Conservation (phyloP, 1,139 yeast genomes). For the Saccharomyces uvarum region DNA sequence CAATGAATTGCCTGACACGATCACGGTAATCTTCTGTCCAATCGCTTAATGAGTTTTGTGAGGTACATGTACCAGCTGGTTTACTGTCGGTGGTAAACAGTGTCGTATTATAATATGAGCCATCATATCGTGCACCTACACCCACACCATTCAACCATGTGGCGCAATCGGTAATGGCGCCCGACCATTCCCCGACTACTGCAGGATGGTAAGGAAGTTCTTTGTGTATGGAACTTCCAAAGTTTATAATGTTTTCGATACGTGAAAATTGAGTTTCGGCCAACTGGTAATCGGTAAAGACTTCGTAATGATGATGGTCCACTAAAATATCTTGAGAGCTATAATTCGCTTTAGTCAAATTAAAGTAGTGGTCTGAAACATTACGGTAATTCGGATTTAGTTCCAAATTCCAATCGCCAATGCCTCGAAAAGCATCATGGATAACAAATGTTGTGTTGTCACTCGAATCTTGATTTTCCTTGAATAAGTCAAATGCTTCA, state of each 20-base stretch:
- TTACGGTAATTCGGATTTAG: conserved; percentile 33
- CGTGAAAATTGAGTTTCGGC: conserved; percentile 27
- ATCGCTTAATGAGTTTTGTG: conserved; percentile 21
- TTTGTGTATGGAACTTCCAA: conserved; percentile 34
- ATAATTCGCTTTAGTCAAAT: conserved; percentile 14
- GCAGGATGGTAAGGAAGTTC: conserved; percentile 42
- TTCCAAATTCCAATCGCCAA: conserved; percentile 46
- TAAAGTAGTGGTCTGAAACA: conserved; percentile 20
- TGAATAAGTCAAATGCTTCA: conserved; percentile 30
- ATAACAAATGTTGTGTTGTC: conserved; percentile 43
- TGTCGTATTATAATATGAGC: conserved; percentile 37
- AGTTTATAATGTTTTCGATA: conserved; percentile 33
- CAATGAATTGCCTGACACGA: conserved; percentile 40
- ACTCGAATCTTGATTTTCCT: conserved; percentile 33
- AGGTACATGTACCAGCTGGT: conserved; percentile 17
- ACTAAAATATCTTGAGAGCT: conserved; percentile 37
- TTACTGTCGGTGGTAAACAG: conserved; percentile 21
- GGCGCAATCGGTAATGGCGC: conserved; percentile 59
- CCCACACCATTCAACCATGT: conserved; percentile 59
- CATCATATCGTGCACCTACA: conserved; percentile 52
- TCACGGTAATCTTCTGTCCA: conserved; percentile 33
- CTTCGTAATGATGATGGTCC: conserved; percentile 62
- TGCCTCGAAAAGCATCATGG: conserved; percentile 51
- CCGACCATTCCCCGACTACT: conserved; percentile 59
- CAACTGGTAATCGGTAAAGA: conserved; percentile 42